Evolutionary conservation across 495 filamentous ascomycete species (phyloP), one percentile per base, ranked within the genome.

Genomic region (Durotheca rogersii): DNA sequence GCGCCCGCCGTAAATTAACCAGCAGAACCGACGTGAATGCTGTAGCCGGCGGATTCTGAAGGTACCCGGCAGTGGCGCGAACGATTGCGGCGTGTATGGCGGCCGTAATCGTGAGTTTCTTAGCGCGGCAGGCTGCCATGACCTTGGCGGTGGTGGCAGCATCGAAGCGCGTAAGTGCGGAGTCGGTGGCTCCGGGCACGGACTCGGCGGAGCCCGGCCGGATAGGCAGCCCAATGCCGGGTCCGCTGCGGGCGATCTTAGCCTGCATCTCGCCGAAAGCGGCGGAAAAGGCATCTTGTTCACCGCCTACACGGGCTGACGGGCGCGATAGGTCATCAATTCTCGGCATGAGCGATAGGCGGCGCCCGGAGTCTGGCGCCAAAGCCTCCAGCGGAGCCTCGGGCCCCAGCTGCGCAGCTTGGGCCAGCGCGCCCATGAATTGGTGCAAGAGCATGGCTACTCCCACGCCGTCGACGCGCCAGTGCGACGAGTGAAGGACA

Each of bases 401-500:
- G 2, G 34, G 4, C 11, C 17, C 30, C 6, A 15, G 21, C 6
- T 10, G 1, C 11, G 47, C 0, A 9, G 33, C 23, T 1, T 32
- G 21, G 3, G 49, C 46, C 2, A 65, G 18, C 2, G 31, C 18
- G 3, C 29, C 7, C 19, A 67, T 33, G 21, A 65, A 62, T 10
- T 38, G 33, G 16, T 67, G 34, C 1, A 41, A 29, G 1, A 67
- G 38, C 43, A 53, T 48, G 10, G 34, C 44, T 19, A 51, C 51
- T 3, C 64, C 64, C 9, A 67, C 25, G 12, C 51, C 64, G 35
- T 67, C 64, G 11, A 47, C 44, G 9, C 61, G 61, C 64, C 61
- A 67, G 17, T 67, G 64, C 2, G 61, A 51, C 6, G 46, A 31
- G 1, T 46, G 47, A 9, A 67, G 6, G 1, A 67, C 25, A 0